Conservation (phyloP, 2,329 filamentous ascomycete species). For the Penicillium sp. region DNA sequence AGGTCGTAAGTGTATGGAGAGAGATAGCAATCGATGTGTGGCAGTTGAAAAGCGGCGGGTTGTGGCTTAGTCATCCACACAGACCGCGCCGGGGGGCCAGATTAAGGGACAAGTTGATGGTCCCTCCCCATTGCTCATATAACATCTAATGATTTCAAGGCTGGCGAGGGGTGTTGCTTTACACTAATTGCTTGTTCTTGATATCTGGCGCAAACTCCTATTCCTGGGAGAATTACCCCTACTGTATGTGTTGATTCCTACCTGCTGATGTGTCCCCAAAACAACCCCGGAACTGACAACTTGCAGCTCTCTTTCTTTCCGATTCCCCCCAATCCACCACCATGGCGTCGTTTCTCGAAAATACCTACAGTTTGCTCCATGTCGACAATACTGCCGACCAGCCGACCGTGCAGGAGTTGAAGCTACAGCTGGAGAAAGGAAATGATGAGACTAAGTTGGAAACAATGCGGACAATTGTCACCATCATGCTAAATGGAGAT, state of each 20-base stretch:
- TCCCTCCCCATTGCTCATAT: constrained; percentile 31
- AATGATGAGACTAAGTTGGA: constrained; percentile 90
- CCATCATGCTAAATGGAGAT: constrained; percentile 97
- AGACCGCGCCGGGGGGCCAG: constrained; percentile 34
- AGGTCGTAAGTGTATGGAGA: background rate
- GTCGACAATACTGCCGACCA: constrained; percentile 96
- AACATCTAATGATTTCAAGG: constrained; percentile 38
- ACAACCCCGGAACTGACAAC: constrained; percentile 35
- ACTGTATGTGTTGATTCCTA: constrained; percentile 23
- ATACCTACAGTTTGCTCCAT: constrained; percentile 94
- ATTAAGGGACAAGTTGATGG: constrained; percentile 44
- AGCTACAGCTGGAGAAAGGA: constrained; percentile 89
- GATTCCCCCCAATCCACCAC: constrained; percentile 41
- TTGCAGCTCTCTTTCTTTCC: constrained; percentile 34
- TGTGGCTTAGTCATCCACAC: constrained; percentile 48
- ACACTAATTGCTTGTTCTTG: constrained; percentile 28
- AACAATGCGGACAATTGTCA: constrained; percentile 94
- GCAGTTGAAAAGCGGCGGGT: constrained; percentile 23
- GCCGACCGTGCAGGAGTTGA: constrained; percentile 84
- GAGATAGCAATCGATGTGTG: constrained; percentile 5
- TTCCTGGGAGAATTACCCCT: constrained; percentile 26
- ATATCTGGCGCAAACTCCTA: constrained; percentile 20
- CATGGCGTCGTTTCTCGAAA: constrained; percentile 95
- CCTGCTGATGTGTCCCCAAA: constrained; percentile 26
- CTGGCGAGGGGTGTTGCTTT: constrained; percentile 38